Evolutionary conservation across 2,329 filamentous ascomycete species (phyloP), one percentile per base, ranked within the genome.

Genomic region (Dothideomycetes sp.): DNA sequence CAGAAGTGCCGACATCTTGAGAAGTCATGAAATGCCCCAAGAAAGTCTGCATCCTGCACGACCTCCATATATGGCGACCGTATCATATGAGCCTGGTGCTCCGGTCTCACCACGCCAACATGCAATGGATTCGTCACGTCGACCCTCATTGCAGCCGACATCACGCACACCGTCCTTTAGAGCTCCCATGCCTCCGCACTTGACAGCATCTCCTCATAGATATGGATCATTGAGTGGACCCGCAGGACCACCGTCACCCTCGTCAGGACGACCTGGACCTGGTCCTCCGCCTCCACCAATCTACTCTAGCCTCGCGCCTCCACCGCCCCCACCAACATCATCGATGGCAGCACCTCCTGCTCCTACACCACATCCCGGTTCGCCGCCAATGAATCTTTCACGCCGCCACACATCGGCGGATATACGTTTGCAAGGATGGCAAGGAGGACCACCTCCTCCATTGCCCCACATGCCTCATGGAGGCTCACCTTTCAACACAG

Each of bases 331-430:
- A 55, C 79, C 79, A 23, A 68, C 80, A n/a, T n/a, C n/a, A n/a
- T n/a, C n/a, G n/a, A n/a, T n/a, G n/a, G n/a, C n/a, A 15, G 74
- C 80, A 13, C 28, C 28, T 49, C 27, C 50, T 45, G 25, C 70
- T 23, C 15, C 46, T 68, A 65, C 40, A 69, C 69, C 43, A 63
- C 67, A 15, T 23, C 30, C 30, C 10, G 30, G 27, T 16, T 75
- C 75, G 25, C 71, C 74, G 17, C 71, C 74, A 1, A 74, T 77
- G 43, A 87, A 78, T 53, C 70, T 94, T 33, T 76, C 79, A 31
- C 80, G 89, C 48, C 78, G 89, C 46, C 91, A 98, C 63, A 98
- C 91, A 2, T 89, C 88, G 27, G 91, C 91, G 44, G 91, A 98
- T 58, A 96, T 98, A 51, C 81, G 91, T 39, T 82, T 66, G 4